These are phyloP conservation scores for Silene coronaria DNA, from an alignment of 179 eudicot species.

Conservation along the genomic window DNA sequence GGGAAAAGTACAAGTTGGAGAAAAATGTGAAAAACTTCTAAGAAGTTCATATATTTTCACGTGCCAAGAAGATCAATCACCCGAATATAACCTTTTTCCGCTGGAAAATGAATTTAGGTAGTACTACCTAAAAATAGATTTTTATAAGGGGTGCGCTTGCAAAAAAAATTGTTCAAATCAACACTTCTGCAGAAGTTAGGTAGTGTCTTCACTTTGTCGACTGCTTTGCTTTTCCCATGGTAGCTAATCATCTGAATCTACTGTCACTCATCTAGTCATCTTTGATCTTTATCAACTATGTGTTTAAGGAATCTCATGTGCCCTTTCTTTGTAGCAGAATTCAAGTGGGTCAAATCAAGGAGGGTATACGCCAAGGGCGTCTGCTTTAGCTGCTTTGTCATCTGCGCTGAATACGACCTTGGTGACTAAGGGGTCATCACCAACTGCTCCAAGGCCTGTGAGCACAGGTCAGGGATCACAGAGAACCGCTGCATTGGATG, in stretches of 20 bases:
- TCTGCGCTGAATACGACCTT: constrained; percentile 77
- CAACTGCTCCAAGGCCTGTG: constrained; percentile 41
- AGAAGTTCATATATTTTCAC: too few relatives aligned
- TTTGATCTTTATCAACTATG: background rate
- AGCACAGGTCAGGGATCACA: constrained; percentile 62
- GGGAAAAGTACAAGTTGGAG: too few relatives aligned
- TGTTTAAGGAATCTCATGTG: background rate
- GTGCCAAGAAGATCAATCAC: too few relatives aligned
- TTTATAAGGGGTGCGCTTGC: too few relatives aligned
- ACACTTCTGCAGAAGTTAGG: too few relatives aligned
- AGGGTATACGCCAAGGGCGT: constrained; percentile 88
- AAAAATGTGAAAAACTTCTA: too few relatives aligned
- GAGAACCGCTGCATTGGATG: constrained; percentile 96
- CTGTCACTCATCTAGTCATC: background rate
- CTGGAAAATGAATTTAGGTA: too few relatives aligned
- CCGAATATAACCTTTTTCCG: too few relatives aligned
- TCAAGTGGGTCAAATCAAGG: constrained; percentile 70
- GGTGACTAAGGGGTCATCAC: constrained; percentile 33
- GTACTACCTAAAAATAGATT: too few relatives aligned
- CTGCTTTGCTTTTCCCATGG: background rate
- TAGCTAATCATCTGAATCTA: background rate
- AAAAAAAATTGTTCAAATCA: too few relatives aligned
- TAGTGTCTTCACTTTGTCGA: background rate
- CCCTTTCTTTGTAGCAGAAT: constrained; percentile 24
- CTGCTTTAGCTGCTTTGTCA: constrained; percentile 92